Conservation (phyloP, 257 asterid species). For the Plantago elongata region DNA sequence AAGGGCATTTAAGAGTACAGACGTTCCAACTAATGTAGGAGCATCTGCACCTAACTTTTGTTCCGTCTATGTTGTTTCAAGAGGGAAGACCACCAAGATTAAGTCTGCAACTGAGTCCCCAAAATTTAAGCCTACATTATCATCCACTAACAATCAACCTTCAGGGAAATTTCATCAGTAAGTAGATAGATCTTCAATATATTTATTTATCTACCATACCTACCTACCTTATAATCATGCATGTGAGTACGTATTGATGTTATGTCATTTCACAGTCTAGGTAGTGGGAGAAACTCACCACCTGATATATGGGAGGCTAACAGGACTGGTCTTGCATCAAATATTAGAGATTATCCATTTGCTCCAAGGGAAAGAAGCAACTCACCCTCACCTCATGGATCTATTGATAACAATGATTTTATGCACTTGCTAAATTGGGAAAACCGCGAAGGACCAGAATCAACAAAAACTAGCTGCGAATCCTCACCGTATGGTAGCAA, state of each 20-base stretch:
- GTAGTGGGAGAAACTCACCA: slow-evolving; percentile 39
- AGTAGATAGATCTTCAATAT: slow-evolving; percentile 20
- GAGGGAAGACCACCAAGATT: slow-evolving; percentile 35
- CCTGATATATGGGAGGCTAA: slow-evolving; percentile 32
- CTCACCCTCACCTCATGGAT: slow-evolving; percentile 28
- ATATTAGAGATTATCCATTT: slow-evolving; percentile 24
- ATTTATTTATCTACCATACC: too few relatives aligned
- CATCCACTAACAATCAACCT: slow-evolving; percentile 21
- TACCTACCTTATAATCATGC: too few relatives aligned
- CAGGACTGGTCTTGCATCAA: slow-evolving; percentile 20
- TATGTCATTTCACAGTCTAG: slow-evolving; percentile 33
- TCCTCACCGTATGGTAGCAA: slow-evolving; percentile 25
- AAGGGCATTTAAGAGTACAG: slow-evolving; percentile 65
- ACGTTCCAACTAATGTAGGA: slow-evolving; percentile 45
- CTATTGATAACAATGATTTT: slow-evolving; percentile 19
- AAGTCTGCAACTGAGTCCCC: slow-evolving; percentile 46
- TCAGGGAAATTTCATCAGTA: slow-evolving; percentile 31
- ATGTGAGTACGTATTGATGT: not conserved
- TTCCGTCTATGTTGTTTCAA: slow-evolving; percentile 54
- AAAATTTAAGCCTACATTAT: slow-evolving; percentile 10
- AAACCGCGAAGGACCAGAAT: slow-evolving; percentile 20
- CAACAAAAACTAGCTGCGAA: slow-evolving; percentile 31
- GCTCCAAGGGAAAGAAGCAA: slow-evolving; percentile 19
- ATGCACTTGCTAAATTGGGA: slow-evolving; percentile 20
- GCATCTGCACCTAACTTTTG: slow-evolving; percentile 63